phyloP scores from a whole-genome alignment of 257 asterid species.

The Solanum sparsipilum region DNA sequence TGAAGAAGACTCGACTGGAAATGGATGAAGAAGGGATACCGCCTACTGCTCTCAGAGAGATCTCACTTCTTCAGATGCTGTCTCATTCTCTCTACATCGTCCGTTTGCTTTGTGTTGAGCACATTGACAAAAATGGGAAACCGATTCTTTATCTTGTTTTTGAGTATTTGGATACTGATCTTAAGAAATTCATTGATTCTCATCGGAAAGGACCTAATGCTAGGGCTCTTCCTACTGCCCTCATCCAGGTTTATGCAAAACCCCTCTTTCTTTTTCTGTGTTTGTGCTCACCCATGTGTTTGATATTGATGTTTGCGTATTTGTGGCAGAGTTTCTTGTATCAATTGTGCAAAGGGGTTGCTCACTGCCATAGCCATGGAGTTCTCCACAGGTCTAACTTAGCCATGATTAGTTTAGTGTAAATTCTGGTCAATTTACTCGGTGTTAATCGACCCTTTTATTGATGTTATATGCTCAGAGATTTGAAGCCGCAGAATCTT shows the following conservation, averaged over 20 bases:
- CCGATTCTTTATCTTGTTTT: conserved; percentile 85
- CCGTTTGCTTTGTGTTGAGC: conserved; percentile 81
- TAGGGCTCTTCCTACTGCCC: conserved; percentile 48
- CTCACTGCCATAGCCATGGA: conserved; percentile 95
- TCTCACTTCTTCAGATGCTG: conserved; percentile 93
- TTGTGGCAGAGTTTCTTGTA: conserved; percentile 43
- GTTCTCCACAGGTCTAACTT: conserved; percentile 57
- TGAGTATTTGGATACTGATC: conserved; percentile 90
- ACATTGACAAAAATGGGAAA: conserved; percentile 78
- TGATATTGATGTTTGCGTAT: neutral
- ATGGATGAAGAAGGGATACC: conserved; percentile 98
- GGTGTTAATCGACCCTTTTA: neutral
- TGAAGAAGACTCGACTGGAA: conserved; percentile 91
- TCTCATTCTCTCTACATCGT: conserved; percentile 85
- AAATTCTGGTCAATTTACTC: neutral
- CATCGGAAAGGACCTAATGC: conserved; percentile 80
- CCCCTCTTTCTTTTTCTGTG: neutral
- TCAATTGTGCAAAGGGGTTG: conserved; percentile 84
- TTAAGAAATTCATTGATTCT: conserved; percentile 75
- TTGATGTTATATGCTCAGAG: conserved; percentile 7
- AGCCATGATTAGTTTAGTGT: neutral
- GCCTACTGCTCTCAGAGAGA: conserved; percentile 88
- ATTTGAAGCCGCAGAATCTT: conserved; percentile 90
- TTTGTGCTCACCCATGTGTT: neutral
- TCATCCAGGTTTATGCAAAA: conserved; percentile 18